Evolutionary conservation across 177 flowering plant genomes (phyloP), one percentile per base, ranked within the genome.

Genomic region (Tripterygium wilfordii): DNA sequence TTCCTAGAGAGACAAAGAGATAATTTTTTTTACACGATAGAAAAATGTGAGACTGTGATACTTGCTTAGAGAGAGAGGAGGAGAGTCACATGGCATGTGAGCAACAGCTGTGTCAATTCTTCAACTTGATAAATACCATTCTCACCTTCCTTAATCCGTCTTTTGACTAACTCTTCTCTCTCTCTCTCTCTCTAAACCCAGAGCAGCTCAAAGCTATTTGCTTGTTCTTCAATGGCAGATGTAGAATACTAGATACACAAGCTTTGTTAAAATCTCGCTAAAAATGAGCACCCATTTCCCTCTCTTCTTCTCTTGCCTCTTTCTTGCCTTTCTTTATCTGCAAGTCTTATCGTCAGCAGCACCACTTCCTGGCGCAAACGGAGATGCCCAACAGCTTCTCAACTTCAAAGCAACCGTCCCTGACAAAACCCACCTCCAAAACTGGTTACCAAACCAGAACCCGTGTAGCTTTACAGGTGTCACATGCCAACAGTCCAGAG

Each of bases 391-490:
- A 44, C 63, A 54, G 32, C 75, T 89, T 4, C 36, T 87, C 23
- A 53, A 44, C 49, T 90, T 90, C 76, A 84, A 82, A 56, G 25
- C 54, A 26, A 7, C 71, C 5, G 65, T 86, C 6, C 57, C 45
- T 1, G 53, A 71, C 60, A 65, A 78, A 0, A 19, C 33, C 16
- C 20, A 44, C n/a, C 80, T 90, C 24, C 49, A 17, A 8, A 64
- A 52, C 64, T 90, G 97, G 97, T 57, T 49, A 1, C 52, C 57
- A 5, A 50, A 48, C 39, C 42, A 23, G 3, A 43, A 61, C 58
- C 91, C 87, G 4, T 90, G 97, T 58, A 5, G n/a, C 26, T 87
- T 80, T 56, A 25, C 23, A 16, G 94, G 88, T 13, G 83, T 90
- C 13, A 17, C 55, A 8, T 86, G 97, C 59, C 71, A 45, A 20